Conservation (phyloP, 2,329 filamentous ascomycete species). For the Ceratocystiopsis sp. region DNA sequence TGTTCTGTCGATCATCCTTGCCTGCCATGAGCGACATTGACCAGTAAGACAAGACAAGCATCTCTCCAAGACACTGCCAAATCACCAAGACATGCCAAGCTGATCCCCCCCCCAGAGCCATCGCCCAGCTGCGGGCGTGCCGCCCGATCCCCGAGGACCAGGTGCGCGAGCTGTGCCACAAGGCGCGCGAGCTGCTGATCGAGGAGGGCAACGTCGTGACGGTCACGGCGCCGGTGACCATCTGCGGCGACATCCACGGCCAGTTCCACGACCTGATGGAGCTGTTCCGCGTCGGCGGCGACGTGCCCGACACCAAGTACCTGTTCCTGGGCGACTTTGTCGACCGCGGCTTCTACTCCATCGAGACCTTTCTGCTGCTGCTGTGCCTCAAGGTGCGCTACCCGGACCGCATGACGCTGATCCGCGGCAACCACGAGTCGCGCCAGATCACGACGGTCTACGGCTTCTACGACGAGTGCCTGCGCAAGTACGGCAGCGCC, state of each 20-base stretch:
- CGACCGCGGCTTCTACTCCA: slow-evolving; percentile 92
- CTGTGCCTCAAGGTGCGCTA: slow-evolving; percentile 95
- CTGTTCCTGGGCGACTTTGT: slow-evolving; percentile 82
- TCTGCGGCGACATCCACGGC: slow-evolving; percentile 93
- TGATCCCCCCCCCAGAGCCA: slow-evolving; percentile 44
- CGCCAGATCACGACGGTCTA: slow-evolving; percentile 95
- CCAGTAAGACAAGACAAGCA: slow-evolving; percentile 44
- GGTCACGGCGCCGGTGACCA: slow-evolving; percentile 88
- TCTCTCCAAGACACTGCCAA: no score
- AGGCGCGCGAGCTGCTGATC: slow-evolving; percentile 86
- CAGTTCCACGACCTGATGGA: slow-evolving; percentile 98
- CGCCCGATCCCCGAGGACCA: slow-evolving; percentile 89
- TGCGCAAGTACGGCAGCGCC: slow-evolving; percentile 88
- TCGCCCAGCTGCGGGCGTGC: slow-evolving; percentile 87
- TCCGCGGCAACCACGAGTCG: slow-evolving; percentile 90
- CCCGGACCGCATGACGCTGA: slow-evolving; percentile 90
- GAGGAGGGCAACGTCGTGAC: slow-evolving; percentile 96
- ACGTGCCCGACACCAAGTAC: slow-evolving; percentile 91
- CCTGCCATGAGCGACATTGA: slow-evolving; percentile 80
- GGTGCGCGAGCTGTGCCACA: slow-evolving; percentile 93
- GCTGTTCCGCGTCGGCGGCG: slow-evolving; percentile 80
- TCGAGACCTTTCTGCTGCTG: slow-evolving; percentile 90
- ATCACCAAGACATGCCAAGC: not conserved
- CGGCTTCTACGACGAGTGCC: slow-evolving; percentile 94
- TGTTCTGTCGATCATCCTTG: no score